Evolutionary conservation across 495 filamentous ascomycete genomes (phyloP).

Genomic region (Pyrenula massariospora): DNA sequence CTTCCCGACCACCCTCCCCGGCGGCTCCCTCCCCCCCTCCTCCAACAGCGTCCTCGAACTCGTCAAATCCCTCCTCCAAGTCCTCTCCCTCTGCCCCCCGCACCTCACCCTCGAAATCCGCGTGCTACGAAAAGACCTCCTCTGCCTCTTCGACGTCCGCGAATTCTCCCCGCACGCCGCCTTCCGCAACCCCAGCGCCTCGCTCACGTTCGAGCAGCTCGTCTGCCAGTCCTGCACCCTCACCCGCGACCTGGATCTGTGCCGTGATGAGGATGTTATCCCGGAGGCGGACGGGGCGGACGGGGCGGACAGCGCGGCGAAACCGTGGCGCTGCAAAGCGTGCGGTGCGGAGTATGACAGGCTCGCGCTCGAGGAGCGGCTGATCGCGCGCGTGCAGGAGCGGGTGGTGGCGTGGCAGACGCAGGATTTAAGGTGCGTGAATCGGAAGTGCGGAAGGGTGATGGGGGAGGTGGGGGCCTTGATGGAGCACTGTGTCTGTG

Average conservation of each 20-base stretch:
- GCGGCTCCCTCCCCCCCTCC: constrained; percentile 32
- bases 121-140: constrained; percentile 75
- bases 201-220: constrained; percentile 59
- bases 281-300: constrained; percentile 30
- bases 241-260: constrained; percentile 81
- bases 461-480: constrained; percentile 70
- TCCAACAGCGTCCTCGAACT: constrained; percentile 75
- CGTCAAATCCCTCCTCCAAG: constrained; percentile 82
- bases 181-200: constrained; percentile 77
- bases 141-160: constrained; percentile 80
- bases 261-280: constrained; percentile 78
- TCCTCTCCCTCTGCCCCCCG: constrained; percentile 71
- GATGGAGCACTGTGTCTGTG: constrained; percentile 92
- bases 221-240: constrained; percentile 81
- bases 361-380: constrained; percentile 68
- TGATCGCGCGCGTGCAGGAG: constrained; percentile 67
- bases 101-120: constrained; percentile 77
- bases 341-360: constrained; percentile 67
- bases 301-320: constrained; percentile 22
- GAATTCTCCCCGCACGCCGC: constrained; percentile 82
- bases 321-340: constrained; percentile 65
- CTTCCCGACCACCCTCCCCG: constrained; percentile 69
- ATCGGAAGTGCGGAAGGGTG: constrained; percentile 31
- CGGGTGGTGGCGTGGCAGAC: constrained; percentile 69
- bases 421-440: constrained; percentile 79